phyloP scores from a whole-genome alignment of 2,329 filamentous ascomycete species.

The Diaporthe sp. region DNA sequence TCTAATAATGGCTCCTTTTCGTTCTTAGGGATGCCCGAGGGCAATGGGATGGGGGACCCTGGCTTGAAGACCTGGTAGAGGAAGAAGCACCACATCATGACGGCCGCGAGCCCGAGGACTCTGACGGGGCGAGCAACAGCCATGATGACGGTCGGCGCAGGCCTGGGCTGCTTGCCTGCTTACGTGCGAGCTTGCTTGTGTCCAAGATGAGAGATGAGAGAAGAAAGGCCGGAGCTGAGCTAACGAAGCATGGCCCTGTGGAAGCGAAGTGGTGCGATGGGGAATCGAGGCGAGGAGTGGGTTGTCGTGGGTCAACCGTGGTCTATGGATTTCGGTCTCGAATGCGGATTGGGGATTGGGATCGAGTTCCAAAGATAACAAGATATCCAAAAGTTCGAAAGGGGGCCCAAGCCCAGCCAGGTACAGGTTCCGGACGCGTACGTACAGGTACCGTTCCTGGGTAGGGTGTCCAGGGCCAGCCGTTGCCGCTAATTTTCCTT shows the following conservation, averaged over 20 bases:
- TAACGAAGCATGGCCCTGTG: constrained; percentile 41
- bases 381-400: constrained; percentile 35
- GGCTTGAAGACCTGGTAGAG: constrained; percentile 80
- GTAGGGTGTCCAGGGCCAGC: background rate
- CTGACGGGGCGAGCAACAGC: constrained; percentile 88
- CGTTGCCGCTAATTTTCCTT: constrained; percentile 1
- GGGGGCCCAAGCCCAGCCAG: constrained; percentile 34
- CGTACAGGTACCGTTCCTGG: background rate
- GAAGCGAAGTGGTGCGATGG: constrained; percentile 33
- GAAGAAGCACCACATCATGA: constrained; percentile 83
- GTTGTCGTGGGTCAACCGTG: constrained; percentile 31
- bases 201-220: constrained; percentile 13
- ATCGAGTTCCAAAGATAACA: constrained; percentile 19
- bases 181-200: constrained; percentile 24
- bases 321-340: constrained; percentile 34
- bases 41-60: constrained; percentile 57
- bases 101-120: constrained; percentile 79
- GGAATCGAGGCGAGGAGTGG: constrained; percentile 27
- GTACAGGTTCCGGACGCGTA: constrained; percentile 4
- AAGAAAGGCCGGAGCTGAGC: constrained; percentile 20
- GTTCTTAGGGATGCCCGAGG: constrained; percentile 58
- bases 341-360: background rate
- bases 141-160: constrained; percentile 67
- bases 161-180: constrained; percentile 15
- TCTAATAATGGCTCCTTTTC: constrained; percentile 89